Evolutionary conservation across 139 green algal genomes (phyloP).

Genomic region (Mesotaenium endlicherianum): DNA sequence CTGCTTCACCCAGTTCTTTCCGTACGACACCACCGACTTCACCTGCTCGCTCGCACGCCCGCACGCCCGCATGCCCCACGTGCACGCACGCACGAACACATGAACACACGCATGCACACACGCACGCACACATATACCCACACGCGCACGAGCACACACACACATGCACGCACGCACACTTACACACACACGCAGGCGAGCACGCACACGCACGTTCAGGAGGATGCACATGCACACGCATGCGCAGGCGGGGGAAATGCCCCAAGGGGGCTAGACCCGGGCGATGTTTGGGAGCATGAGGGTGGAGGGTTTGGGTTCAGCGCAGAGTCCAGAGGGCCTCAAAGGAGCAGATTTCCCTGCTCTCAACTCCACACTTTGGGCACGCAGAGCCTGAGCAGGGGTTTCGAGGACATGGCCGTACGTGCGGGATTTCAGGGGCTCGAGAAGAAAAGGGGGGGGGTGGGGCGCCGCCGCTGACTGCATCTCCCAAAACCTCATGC

Average conservation of each 20-base stretch:
- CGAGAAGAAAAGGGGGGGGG: no score
- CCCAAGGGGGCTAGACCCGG: background rate
- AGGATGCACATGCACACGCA: background rate
- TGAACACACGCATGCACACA: background rate
- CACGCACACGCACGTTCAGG: background rate
- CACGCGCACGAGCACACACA: background rate
- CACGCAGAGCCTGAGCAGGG: background rate
- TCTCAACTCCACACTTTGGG: background rate
- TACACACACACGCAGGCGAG: background rate
- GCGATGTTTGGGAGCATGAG: background rate
- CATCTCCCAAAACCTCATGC: background rate
- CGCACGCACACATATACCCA: background rate
- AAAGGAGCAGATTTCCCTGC: background rate
- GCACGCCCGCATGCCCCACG: no score
- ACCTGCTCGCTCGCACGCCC: no score
- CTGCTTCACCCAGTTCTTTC: conserved; percentile 39
- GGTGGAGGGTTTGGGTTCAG: background rate
- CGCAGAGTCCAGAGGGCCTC: background rate
- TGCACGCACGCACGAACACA: background rate
- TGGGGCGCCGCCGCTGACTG: no score
- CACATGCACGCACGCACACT: no score
- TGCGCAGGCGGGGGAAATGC: background rate
- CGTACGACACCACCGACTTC: conserved; percentile 19
- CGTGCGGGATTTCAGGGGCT: no score
- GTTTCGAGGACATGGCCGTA: no score